Base-by-base conservation (phyloP, 257 asterid species). In the Ophiorrhiza pumila region DNA sequence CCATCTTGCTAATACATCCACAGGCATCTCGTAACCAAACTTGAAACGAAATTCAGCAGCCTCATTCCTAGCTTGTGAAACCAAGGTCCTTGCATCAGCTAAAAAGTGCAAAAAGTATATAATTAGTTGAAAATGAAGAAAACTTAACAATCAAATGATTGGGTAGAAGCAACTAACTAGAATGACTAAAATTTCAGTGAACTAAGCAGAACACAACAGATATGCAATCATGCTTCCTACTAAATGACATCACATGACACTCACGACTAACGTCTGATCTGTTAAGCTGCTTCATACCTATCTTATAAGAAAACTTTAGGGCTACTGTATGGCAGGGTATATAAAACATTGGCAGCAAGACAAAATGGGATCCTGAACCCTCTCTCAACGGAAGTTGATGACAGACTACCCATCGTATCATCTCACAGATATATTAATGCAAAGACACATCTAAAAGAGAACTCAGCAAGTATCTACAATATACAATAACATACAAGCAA, bases 61-160 rank as follows among this genome's bases (percentile, higher is more conserved):
- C 86, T 92, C 98, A 77, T 85, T 90, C 81, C 99, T 92, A 13
- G 97, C 99, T 89, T 95, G 99, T 79, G 87, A 91, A 78, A 92
- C 98, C 86, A 95, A 86, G 78, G 98, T 87, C 87, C 98, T 88
- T 55, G 97, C 98, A 89, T 95, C 97, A 80, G 99, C 97, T 95
- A 84, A 69, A 71, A 71, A 65, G 58, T 13, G 17, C 49, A 49
- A 31, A 57, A 31, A 47, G 62, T 20, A 63, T 64, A 7, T 15
- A 22, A 63, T 60, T 53, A 65, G 35, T 29, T 4, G n/a, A 66
- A 35, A 22, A 43, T 17, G 35, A 31, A 64, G 42, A 42, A 55
- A 14, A 23, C 18, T 7, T 17, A 57, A 56, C 22, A n/a, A 56
- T 8, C 45, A 62, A 35, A 37, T 2, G 4, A 32, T 7, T 20